phyloP scores from a whole-genome alignment of 306 rosid genomes.

The Ormosia semicastrata region DNA sequence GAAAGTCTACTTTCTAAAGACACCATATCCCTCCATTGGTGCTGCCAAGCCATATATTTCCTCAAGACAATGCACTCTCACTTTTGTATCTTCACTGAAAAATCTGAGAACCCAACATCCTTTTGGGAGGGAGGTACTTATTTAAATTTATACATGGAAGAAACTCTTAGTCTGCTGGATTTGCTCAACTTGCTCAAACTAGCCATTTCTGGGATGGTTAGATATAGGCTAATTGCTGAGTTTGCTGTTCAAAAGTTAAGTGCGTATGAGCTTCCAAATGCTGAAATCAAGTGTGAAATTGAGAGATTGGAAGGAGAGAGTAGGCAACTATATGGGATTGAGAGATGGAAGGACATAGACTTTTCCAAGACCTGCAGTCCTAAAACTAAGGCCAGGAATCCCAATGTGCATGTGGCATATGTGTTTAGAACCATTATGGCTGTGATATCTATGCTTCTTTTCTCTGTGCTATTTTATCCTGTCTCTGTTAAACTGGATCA shows the following conservation, averaged over 20 bases:
- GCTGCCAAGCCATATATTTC: slow-evolving; percentile 4
- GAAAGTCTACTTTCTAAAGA: background rate
- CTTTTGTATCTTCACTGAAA: no score
- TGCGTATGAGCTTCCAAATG: background rate
- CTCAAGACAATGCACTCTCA: background rate
- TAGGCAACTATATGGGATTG: background rate
- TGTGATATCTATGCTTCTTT: no score
- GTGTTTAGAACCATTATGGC: no score
- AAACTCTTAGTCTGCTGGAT: background rate
- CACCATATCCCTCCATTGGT: slow-evolving; percentile 14
- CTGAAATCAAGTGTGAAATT: background rate
- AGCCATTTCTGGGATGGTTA: background rate
- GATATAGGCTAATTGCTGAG: background rate
- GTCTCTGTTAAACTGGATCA: no score
- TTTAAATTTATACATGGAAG: slow-evolving; percentile 4
- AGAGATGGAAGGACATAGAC: no score
- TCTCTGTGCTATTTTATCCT: no score
- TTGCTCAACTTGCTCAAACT: background rate
- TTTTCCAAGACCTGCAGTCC: no score
- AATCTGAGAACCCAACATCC: no score
- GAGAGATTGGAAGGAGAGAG: background rate
- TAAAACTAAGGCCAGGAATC: no score
- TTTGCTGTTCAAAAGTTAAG: background rate
- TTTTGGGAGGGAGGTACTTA: background rate
- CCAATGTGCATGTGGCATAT: no score